Conservation (phyloP, 208 protist genomes). For the Leptomonas pyrrhocoris region DNA sequence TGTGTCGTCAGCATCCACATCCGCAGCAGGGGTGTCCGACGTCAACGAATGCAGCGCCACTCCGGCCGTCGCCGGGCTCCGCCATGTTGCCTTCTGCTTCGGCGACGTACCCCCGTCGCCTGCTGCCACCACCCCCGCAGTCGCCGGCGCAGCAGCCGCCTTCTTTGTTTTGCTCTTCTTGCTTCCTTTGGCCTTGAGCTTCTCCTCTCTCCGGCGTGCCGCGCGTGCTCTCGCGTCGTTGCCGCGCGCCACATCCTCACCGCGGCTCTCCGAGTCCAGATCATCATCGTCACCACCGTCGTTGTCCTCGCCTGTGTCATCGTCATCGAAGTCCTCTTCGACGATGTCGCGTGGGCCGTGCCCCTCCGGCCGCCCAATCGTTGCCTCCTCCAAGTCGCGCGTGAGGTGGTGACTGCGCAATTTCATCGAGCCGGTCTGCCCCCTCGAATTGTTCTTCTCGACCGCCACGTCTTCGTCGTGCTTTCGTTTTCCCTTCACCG, state of each 20-base stretch:
- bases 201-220: slow-evolving; percentile 9
- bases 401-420: slow-evolving; percentile 17
- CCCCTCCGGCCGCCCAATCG: slow-evolving; percentile 37
- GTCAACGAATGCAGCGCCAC: not conserved
- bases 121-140: not conserved
- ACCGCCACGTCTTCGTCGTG: not conserved
- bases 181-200: slow-evolving; percentile 1
- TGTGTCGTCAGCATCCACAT: not conserved
- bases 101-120: not conserved
- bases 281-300: not conserved
- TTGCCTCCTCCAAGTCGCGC: slow-evolving; percentile 24
- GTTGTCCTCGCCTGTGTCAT: not conserved
- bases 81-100: not conserved
- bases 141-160: not conserved
- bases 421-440: not conserved
- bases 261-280: not conserved
- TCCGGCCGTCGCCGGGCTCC: not conserved
- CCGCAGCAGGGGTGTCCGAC: too few species aligned
- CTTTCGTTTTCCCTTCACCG: not conserved
- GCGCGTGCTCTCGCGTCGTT: slow-evolving; percentile 19
- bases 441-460: not conserved
- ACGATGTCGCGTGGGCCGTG: slow-evolving; percentile 34
- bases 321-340: slow-evolving; percentile 30
- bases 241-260: not conserved
- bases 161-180: slow-evolving; percentile 17